Conservation (phyloP, 2,329 filamentous ascomycete species). For the Aspergillus cejpii region DNA sequence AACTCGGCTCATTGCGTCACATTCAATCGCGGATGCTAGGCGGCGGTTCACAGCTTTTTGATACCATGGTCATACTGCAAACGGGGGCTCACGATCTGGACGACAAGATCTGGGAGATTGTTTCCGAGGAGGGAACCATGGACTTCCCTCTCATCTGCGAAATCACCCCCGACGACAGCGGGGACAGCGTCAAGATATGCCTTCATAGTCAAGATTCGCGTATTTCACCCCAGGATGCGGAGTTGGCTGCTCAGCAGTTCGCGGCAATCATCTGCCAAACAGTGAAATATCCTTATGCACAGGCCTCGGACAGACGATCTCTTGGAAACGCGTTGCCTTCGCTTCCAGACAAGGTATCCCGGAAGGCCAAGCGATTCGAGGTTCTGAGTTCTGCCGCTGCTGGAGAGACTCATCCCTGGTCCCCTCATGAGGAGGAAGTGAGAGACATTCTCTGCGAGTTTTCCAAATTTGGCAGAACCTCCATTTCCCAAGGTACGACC, state of each 20-base stretch:
- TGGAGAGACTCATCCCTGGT: too few species aligned
- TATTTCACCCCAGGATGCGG: constrained; percentile 18
- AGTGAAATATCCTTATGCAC: constrained; percentile 26
- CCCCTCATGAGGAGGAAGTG: too few species aligned
- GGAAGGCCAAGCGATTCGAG: constrained; percentile 1
- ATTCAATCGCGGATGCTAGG: constrained; percentile 53
- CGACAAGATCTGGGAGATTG: constrained; percentile 45
- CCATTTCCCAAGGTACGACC: constrained; percentile 57
- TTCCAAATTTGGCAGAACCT: constrained; percentile 37
- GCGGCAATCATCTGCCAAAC: constrained; percentile 30
- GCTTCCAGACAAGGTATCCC: constrained; percentile 21
- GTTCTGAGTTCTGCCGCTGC: constrained; percentile 24
- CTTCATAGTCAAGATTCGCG: constrained; percentile 53
- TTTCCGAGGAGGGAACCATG: constrained; percentile 50
- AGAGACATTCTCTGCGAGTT: too few species aligned
- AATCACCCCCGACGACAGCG: constrained; percentile 51
- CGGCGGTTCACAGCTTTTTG: constrained; percentile 58
- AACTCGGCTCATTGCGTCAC: constrained; percentile 66
- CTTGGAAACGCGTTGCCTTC: constrained; percentile 20
- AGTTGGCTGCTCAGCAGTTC: constrained; percentile 27
- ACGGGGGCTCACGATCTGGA: constrained; percentile 47
- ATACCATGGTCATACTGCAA: constrained; percentile 74
- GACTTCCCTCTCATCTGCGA: constrained; percentile 71
- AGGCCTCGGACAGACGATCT: constrained; percentile 23
- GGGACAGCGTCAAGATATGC: constrained; percentile 52